Evolutionary conservation across 306 rosid species (phyloP).

Genomic region (Hippophae gyantsensis): DNA sequence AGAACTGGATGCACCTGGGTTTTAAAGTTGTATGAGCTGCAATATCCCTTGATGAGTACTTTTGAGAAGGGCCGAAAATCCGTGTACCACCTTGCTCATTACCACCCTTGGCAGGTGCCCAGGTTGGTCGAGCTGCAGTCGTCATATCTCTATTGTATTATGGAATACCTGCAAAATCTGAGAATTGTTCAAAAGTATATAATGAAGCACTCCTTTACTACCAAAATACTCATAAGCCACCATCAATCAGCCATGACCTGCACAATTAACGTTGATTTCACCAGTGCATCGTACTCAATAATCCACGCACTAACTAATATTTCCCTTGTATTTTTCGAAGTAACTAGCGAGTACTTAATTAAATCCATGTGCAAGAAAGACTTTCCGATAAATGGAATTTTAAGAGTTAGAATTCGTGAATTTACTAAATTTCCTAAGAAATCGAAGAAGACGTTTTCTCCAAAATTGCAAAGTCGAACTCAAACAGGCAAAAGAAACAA

Average conservation of each 20-base stretch:
- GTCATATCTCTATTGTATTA: conserved; percentile 41
- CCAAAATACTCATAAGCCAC: neutral
- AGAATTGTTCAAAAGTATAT: neutral
- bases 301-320: neutral
- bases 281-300: neutral
- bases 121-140: conserved; percentile 92
- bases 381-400: too few relatives aligned
- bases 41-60: conserved; percentile 81
- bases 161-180: neutral
- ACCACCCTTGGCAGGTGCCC: conserved; percentile 99
- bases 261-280: neutral
- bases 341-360: too few relatives aligned
- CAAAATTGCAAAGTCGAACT: too few relatives aligned
- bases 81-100: conserved; percentile 95
- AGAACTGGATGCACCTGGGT: conserved; percentile 43
- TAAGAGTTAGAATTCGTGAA: too few relatives aligned
- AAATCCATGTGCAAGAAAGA: too few relatives aligned
- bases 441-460: too few relatives aligned
- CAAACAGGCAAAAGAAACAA: too few relatives aligned
- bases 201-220: neutral
- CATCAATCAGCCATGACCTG: neutral
- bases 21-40: conserved; percentile 80
- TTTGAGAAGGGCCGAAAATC: conserved; percentile 92
- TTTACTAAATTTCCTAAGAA: too few relatives aligned
- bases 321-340: too few relatives aligned